These are phyloP conservation scores for Microcera coccophila DNA, from an alignment of 2,329 filamentous ascomycete genomes.

Conservation along the genomic window DNA sequence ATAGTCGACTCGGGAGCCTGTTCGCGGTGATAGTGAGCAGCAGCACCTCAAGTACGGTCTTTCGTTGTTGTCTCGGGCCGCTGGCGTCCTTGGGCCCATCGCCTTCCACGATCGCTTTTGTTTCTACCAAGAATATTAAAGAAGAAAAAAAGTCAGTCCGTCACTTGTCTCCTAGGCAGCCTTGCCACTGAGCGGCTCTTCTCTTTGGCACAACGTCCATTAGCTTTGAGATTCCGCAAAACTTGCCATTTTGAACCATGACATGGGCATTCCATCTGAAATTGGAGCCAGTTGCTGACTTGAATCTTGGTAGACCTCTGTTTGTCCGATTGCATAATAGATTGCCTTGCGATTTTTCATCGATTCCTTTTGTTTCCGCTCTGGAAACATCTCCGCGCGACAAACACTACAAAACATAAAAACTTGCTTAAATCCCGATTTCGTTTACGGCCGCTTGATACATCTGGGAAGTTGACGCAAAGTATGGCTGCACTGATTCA, in stretches of 20 bases:
- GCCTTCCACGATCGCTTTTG: conserved; percentile 36
- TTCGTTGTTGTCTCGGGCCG: conserved; percentile 46
- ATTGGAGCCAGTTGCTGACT: conserved; percentile 11
- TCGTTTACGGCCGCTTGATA: conserved; percentile 15
- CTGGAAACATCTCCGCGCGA: conserved; percentile 8
- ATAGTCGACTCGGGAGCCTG: conserved; percentile 26
- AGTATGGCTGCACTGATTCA: conserved; percentile 84
- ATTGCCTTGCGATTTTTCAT: conserved; percentile 10
- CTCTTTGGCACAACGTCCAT: too few species aligned
- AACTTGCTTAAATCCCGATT: conserved; percentile 13
- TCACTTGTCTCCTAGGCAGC: conserved; percentile 3
- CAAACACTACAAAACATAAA: conserved; percentile 7
- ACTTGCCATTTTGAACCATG: too few species aligned
- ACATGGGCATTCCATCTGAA: not conserved
- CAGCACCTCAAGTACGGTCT: conserved; percentile 36
- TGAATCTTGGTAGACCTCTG: conserved; percentile 7
- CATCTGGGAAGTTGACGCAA: conserved; percentile 20
- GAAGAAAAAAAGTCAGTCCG: conserved; percentile 24
- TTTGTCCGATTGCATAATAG: conserved; percentile 11
- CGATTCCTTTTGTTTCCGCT: conserved; percentile 3
- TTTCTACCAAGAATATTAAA: conserved; percentile 18
- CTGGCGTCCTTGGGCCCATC: conserved; percentile 53
- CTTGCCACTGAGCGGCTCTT: not conserved
- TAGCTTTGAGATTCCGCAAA: too few species aligned
- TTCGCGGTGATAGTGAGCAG: conserved; percentile 47